Percentiles rank a stretch among this genome's conserved stretches.
Conservation (phyloP, 139 green algal species). For the Diplosphaera chodatii region DNA sequence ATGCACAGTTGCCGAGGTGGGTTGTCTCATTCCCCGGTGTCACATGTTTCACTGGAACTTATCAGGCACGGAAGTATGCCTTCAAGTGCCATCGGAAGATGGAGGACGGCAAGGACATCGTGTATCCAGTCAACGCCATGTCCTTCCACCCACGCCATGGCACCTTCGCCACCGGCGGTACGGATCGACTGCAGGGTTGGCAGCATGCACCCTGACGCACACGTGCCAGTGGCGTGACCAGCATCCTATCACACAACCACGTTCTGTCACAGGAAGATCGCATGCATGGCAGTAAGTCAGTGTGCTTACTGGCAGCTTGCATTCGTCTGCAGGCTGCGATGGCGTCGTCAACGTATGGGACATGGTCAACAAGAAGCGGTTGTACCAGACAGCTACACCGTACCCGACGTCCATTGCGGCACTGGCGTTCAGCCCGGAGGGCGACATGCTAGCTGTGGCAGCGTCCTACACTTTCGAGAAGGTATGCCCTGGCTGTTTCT, state of each 20-base stretch:
- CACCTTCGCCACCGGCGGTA: conserved; percentile 86
- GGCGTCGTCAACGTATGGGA: conserved; percentile 90
- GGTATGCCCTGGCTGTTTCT: conserved; percentile 8
- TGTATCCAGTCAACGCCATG: conserved; percentile 83
- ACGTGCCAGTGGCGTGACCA: no score
- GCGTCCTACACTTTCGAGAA: conserved; percentile 80
- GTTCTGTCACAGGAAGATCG: no score
- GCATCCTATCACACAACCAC: no score
- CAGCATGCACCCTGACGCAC: no score
- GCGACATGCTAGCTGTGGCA: conserved; percentile 71
- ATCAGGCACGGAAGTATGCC: conserved; percentile 72
- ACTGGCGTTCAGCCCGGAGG: conserved; percentile 70
- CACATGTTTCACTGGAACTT: no score
- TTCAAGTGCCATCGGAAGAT: conserved; percentile 87
- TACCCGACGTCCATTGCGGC: conserved; percentile 83
- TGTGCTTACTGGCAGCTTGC: no score
- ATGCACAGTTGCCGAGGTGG: no score
- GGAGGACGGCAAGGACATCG: conserved; percentile 49
- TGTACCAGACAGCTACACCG: conserved; percentile 48
- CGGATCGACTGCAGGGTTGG: not conserved
- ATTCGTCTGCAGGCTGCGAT: conserved; percentile 61
- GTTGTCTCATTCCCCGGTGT: no score
- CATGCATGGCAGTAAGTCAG: no score
- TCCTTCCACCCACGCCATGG: conserved; percentile 69
- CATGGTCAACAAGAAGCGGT: conserved; percentile 85